Percentiles rank a stretch among this genome's conserved stretches.
These are phyloP conservation scores for Pichia thaimueangensis DNA, from an alignment of 805 yeast species.

Conservation along the genomic window DNA sequence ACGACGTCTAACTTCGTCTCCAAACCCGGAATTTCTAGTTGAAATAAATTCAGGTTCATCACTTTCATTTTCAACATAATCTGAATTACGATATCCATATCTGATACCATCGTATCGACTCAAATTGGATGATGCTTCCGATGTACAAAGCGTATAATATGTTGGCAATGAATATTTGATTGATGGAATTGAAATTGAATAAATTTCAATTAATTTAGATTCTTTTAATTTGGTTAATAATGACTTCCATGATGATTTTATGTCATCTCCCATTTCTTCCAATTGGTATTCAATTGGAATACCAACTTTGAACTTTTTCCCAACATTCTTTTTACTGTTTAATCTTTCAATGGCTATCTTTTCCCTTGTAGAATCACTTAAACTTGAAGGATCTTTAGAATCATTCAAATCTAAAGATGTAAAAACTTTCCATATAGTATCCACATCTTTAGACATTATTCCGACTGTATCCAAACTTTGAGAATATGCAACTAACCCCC, in stretches of 20 bases:
- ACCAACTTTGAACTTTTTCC: conserved; percentile 48
- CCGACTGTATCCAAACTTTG: conserved; percentile 96
- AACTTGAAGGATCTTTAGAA: conserved; percentile 71
- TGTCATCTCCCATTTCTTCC: conserved; percentile 43
- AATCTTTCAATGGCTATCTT: conserved; percentile 6
- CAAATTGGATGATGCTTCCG: conserved; percentile 91
- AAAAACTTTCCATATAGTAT: conserved; percentile 43
- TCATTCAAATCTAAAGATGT: conserved; percentile 55
- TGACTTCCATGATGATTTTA: conserved; percentile 41
- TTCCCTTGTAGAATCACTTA: conserved; percentile 34
- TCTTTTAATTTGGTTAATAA: conserved; percentile 39
- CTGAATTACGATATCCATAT: conserved; percentile 54
- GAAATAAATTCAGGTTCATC: conserved; percentile 36
- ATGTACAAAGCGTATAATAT: conserved; percentile 82
- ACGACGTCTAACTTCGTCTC: conserved; percentile 77
- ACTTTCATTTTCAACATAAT: conserved; percentile 20
- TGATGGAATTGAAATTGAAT: conserved; percentile 65
- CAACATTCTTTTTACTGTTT: conserved; percentile 7
- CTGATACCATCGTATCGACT: conserved; percentile 88
- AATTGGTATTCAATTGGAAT: conserved; percentile 63
- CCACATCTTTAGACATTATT: conserved; percentile 50
- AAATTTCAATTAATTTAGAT: conserved; percentile 46
- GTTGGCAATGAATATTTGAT: conserved; percentile 63
- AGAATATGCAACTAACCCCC: conserved; percentile 91
- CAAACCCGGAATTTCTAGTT: conserved; percentile 65